Evolutionary conservation across 805 yeast genomes (phyloP).

Genomic region (Metschnikowia matae): DNA sequence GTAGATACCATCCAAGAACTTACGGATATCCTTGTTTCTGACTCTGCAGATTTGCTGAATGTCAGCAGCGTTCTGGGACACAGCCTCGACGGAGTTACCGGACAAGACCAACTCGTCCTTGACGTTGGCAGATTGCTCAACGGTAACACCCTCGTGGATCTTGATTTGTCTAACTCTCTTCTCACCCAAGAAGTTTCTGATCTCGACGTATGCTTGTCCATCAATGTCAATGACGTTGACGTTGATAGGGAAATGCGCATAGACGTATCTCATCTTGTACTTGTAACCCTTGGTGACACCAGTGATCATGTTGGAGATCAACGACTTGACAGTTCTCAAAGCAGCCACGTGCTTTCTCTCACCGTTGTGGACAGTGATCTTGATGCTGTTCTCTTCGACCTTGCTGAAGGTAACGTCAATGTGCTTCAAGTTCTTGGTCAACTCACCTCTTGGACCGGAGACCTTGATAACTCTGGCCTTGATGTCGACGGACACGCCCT

Average conservation of each 20-base stretch:
- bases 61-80: slow-evolving; percentile 98
- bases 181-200: slow-evolving; percentile 99
- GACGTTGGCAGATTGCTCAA: slow-evolving; percentile 74
- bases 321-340: slow-evolving; percentile 96
- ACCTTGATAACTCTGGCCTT: slow-evolving; percentile 88
- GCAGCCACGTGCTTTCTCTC: slow-evolving; percentile 99
- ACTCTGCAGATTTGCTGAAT: slow-evolving; percentile 97
- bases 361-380: slow-evolving; percentile 95
- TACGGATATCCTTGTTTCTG: slow-evolving; percentile 99
- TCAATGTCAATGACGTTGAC: slow-evolving; percentile 85
- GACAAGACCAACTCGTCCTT: slow-evolving; percentile 92
- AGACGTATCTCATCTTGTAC: slow-evolving; percentile 99
- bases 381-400: slow-evolving; percentile 66
- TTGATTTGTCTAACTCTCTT: slow-evolving; percentile 89
- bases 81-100: slow-evolving; percentile 97
- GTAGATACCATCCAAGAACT: slow-evolving; percentile 99
- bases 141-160: slow-evolving; percentile 84
- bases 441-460: slow-evolving; percentile 96
- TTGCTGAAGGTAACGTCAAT: slow-evolving; percentile 90
- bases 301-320: slow-evolving; percentile 87
- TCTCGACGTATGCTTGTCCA: slow-evolving; percentile 74
- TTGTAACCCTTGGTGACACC: slow-evolving; percentile 99
- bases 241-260: slow-evolving; percentile 99
- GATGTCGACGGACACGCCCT: slow-evolving; percentile 87
- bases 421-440: slow-evolving; percentile 88